phyloP scores from a whole-genome alignment of 331 rosid species.

The Ulmus americana region DNA sequence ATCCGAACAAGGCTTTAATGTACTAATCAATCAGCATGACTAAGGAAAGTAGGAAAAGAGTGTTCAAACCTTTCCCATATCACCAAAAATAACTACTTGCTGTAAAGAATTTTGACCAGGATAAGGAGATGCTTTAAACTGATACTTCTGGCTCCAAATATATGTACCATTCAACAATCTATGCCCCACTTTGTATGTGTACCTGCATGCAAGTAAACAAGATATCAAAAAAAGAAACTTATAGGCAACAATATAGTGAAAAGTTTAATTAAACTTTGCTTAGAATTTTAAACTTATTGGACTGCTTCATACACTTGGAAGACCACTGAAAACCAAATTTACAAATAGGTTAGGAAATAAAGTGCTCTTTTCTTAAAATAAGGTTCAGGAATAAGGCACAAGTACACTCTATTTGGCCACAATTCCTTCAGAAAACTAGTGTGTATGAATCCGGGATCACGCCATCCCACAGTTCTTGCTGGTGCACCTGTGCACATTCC shows the following conservation, averaged over 20 bases:
- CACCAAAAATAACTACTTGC: constrained; percentile 77
- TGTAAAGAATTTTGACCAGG: constrained; percentile 86
- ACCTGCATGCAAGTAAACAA: constrained; percentile 34
- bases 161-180: constrained; percentile 48
- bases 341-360: too few relatives aligned
- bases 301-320: neutral
- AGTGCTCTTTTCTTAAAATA: neutral
- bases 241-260: too few relatives aligned
- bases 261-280: neutral
- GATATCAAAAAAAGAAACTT: too few relatives aligned
- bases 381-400: neutral
- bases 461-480: constrained; percentile 94
- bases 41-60: neutral
- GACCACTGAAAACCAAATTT: neutral
- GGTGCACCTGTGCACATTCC: constrained; percentile 56
- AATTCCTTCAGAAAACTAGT: constrained; percentile 68
- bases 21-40: too few relatives aligned
- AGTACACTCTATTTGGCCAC: constrained; percentile 79
- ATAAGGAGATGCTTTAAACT: constrained; percentile 77
- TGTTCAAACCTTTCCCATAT: constrained; percentile 88
- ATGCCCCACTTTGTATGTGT: constrained; percentile 75
- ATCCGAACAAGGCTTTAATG: too few relatives aligned
- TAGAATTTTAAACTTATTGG: neutral
- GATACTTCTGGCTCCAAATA: constrained; percentile 54
- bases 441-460: constrained; percentile 90